Base-by-base conservation (phyloP, 2,329 filamentous ascomycete genomes). In the Fusarium domesticum region DNA sequence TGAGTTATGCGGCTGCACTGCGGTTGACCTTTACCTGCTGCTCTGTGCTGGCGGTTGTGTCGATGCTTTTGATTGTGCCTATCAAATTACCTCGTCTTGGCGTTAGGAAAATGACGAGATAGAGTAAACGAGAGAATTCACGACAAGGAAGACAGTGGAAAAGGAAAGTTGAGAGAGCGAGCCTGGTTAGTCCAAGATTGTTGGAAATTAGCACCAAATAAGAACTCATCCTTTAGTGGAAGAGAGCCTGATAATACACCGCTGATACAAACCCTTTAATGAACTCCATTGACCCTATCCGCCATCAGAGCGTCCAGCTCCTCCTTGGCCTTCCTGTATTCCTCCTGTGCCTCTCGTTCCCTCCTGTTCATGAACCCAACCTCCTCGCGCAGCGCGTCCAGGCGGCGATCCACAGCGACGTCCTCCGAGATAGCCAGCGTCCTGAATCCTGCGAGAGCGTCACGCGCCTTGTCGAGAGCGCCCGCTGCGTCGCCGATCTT, bases 341-440 rank as follows among this genome's bases (percentile, higher is more conserved):
- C 65, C 53, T 96, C 90, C 69, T 98, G 93, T 6, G 89, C 90
- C 69, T 96, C 89, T 46, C 91, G 77, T 72, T 97, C 92, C 51
- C 92, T 76, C 57, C 81, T 81, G 56, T 83, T 87, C 8, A 97
- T 79, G 57, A 87, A 88, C 6, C 75, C 78, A 17, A 96, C 90
- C 65, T 96, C 90, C n/a, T 87, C 85, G 39, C 90, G 80, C 45
- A 96, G 70, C 10, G 77, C 76, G 54, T 86, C 87, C 40, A 97
- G 70, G 20, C 93, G 77, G 43, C 82, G 77, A 35, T 75, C 73
- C 45, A 96, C 77, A 1, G 86, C 87, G 5, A 84, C 83, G 50
- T 92, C 83, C 65, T 98, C 93, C 1, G 83, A 86, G 31, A 88
- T 81, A 53, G 88, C 83, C 48, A 95, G 73, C 6, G 84, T 86